These are phyloP conservation scores for Trifolium fragiferum DNA, from an alignment of 306 rosid species.

Conservation along the genomic window DNA sequence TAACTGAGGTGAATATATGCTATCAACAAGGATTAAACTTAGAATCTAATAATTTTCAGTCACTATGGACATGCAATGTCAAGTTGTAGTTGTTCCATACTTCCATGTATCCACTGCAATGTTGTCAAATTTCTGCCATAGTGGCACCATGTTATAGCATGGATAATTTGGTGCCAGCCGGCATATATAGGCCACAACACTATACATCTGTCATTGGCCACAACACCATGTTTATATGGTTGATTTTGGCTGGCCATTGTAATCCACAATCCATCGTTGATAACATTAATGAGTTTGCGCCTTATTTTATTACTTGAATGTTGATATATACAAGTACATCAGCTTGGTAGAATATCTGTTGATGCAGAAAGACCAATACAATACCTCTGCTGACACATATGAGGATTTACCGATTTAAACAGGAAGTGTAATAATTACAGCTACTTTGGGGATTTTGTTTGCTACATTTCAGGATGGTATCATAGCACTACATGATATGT, in stretches of 20 bases:
- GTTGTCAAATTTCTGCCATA: background rate
- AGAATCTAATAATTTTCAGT: constrained; percentile 38
- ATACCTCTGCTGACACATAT: constrained; percentile 24
- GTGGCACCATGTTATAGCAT: background rate
- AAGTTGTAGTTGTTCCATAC: constrained; percentile 30
- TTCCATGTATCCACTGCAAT: constrained; percentile 26
- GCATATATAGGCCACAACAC: background rate
- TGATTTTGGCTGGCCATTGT: background rate
- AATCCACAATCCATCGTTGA: background rate
- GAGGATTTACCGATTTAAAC: constrained; percentile 27
- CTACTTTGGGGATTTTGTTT: constrained; percentile 23
- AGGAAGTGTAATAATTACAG: background rate
- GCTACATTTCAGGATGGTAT: constrained; percentile 1
- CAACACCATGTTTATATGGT: background rate
- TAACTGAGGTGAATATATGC: constrained; percentile 26
- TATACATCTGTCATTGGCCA: background rate
- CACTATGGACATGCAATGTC: constrained; percentile 35
- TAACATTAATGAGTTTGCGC: background rate
- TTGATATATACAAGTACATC: constrained; percentile 22
- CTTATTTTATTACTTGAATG: constrained; percentile 35
- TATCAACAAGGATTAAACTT: constrained; percentile 33
- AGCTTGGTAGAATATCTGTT: constrained; percentile 12
- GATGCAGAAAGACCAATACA: constrained; percentile 10
- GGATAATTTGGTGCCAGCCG: background rate
- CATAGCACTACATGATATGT: constrained; percentile 5